Evolutionary conservation across 2,329 filamentous ascomycete species (phyloP).

Genomic region (Talaromyces atroroseus): DNA sequence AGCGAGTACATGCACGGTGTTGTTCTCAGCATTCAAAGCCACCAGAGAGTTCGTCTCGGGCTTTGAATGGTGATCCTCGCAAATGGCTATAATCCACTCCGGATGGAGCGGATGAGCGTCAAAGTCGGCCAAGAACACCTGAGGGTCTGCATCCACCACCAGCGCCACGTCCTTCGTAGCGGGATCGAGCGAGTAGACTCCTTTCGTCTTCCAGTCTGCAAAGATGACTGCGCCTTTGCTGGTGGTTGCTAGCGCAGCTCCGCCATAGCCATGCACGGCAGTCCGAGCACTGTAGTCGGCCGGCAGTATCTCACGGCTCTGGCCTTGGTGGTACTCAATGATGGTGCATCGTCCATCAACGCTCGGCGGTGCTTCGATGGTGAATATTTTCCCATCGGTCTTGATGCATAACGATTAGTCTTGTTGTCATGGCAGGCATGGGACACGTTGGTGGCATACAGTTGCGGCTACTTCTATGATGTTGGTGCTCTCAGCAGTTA

Average conservation of each 20-base stretch:
- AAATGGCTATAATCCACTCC: constrained; percentile 46
- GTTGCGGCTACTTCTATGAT: constrained; percentile 29
- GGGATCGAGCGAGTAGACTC: constrained; percentile 41
- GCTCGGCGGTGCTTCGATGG: constrained; percentile 31
- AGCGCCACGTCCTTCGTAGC: constrained; percentile 29
- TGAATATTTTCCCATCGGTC: constrained; percentile 23
- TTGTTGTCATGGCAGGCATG: neutral
- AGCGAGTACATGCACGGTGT: constrained; percentile 34
- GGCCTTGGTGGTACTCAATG: constrained; percentile 35
- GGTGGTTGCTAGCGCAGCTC: constrained; percentile 38
- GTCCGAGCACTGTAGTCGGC: constrained; percentile 41
- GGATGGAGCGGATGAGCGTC: constrained; percentile 32
- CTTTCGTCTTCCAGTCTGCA: constrained; percentile 38
- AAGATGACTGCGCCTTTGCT: constrained; percentile 43
- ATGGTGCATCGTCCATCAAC: constrained; percentile 42
- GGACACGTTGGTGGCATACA: constrained; percentile 17
- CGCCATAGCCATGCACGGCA: constrained; percentile 51
- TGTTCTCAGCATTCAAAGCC: constrained; percentile 21
- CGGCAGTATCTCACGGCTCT: constrained; percentile 40
- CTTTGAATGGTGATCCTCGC: constrained; percentile 44
- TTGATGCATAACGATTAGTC: neutral
- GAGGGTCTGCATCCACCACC: constrained; percentile 26
- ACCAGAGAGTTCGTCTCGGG: constrained; percentile 28
- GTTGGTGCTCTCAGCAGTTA: constrained; percentile 28
- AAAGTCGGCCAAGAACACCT: constrained; percentile 46